Percentiles rank a stretch among this genome's conserved stretches.
phyloP scores from a whole-genome alignment of 2,329 filamentous ascomycete species.

The Aspergillus ochraceoroseus region DNA sequence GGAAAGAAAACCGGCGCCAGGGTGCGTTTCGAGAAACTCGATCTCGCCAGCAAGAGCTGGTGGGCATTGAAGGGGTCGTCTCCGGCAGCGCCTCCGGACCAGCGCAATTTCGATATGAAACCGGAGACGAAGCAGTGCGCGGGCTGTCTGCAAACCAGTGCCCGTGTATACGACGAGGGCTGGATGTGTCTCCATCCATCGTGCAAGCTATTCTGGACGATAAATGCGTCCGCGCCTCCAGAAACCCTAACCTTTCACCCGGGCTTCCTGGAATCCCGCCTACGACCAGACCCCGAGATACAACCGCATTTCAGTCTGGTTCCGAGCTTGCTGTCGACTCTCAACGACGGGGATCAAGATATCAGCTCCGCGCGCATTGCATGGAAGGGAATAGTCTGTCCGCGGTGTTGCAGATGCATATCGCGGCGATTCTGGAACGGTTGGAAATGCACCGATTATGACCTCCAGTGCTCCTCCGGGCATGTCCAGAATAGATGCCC shows the following conservation, averaged over 20 bases:
- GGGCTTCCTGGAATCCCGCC: conserved; percentile 55
- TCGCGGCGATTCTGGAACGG: conserved; percentile 57
- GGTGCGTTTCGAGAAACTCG: conserved; percentile 62
- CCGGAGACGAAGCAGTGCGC: conserved; percentile 33
- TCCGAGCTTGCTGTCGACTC: conserved; percentile 38
- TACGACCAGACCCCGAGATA: conserved; percentile 39
- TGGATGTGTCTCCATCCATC: conserved; percentile 56
- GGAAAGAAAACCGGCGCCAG: conserved; percentile 46
- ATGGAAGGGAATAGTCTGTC: conserved; percentile 63
- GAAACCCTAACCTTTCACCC: conserved; percentile 48
- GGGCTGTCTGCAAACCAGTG: conserved; percentile 38
- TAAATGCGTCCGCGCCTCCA: conserved; percentile 33
- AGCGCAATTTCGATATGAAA: conserved; percentile 31
- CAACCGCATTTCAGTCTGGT: conserved; percentile 38
- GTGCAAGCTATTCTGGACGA: conserved; percentile 56
- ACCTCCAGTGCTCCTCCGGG: not conserved
- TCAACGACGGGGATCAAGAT: conserved; percentile 35
- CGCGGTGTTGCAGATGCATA: conserved; percentile 57
- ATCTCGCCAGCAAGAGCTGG: conserved; percentile 52
- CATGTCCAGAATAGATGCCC: conserved; percentile 46
- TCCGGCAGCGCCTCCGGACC: conserved; percentile 25
- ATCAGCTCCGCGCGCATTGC: conserved; percentile 49
- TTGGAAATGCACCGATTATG: conserved; percentile 55
- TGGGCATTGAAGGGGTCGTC: conserved; percentile 47
- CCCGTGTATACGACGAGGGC: conserved; percentile 40